phyloP scores from a whole-genome alignment of 2,329 filamentous ascomycete species.

The Ploettnerulaceae sp. region DNA sequence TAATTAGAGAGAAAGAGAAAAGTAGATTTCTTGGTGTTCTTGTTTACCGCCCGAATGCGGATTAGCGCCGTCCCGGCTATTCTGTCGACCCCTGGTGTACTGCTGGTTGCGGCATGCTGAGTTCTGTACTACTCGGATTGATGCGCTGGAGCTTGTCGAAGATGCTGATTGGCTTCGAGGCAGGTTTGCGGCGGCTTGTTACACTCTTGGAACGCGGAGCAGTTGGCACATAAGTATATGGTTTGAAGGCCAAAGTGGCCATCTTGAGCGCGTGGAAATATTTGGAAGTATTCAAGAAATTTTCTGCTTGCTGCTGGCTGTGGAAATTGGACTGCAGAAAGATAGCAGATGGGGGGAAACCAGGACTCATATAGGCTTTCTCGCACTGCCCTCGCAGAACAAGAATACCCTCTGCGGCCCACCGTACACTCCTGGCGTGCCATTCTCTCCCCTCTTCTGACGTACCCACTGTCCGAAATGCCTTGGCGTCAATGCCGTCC shows the following conservation, averaged over 20 bases:
- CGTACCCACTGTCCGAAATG: constrained; percentile 12
- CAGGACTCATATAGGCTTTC: constrained; percentile 8
- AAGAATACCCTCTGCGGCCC: constrained; percentile 10
- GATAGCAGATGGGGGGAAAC: constrained; percentile 7
- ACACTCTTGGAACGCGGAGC: constrained; percentile 21
- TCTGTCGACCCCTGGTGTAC: too few species aligned
- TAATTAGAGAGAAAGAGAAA: too few species aligned
- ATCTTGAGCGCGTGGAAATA: constrained; percentile 20
- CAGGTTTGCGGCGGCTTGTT: constrained; percentile 15
- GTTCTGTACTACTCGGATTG: constrained; percentile 11
- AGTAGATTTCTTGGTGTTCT: too few species aligned
- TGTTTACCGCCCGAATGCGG: too few species aligned
- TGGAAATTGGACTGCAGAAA: constrained; percentile 14
- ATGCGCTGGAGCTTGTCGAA: constrained; percentile 19
- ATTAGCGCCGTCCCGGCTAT: too few species aligned
- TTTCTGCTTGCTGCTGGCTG: constrained; percentile 17
- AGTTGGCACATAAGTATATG: constrained; percentile 22
- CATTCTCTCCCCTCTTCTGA: constrained; percentile 8
- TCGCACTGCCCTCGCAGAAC: constrained; percentile 16
- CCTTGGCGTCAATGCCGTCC: constrained; percentile 16
- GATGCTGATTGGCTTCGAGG: constrained; percentile 15
- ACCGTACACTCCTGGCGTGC: constrained; percentile 4
- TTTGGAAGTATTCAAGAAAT: constrained; percentile 20
- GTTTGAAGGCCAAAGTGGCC: constrained; percentile 19
- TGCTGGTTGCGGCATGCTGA: constrained; percentile 10